Evolutionary conservation across 1,139 yeast species (phyloP), one percentile per base, ranked within the genome.

Genomic region (Ogataea hybrid): DNA sequence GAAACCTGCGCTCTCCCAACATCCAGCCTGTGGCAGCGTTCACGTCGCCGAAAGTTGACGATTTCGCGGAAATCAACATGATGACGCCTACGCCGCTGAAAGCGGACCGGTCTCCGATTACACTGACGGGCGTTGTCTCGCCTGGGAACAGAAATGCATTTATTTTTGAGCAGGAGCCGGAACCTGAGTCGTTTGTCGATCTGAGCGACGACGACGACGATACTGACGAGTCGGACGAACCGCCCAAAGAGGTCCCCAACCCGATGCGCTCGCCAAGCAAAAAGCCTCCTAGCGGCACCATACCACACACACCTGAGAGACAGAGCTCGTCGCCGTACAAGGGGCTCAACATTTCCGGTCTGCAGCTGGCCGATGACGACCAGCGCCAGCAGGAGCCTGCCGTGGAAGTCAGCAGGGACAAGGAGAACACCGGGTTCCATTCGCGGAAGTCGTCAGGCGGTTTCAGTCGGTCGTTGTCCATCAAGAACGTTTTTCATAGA

Each of bases 401-500:
- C 6, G 43, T 47, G 3, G 47, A 41, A 18, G 38, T 43, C 1
- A 17, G 22, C 14, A 46, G 34, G 17, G 45, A 46, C 16, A 46
- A 46, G 23, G 49, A 46, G 27, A 46, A 43, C 27, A 28, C 36
- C 3, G 42, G 47, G 29, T n/a, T 27, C 3, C 54, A 53, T 11
- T 44, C 56, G 6, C 39, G 49, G n/a, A 53, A 54, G 39, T 42
- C 49, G 21, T 47, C 52, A 2, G 56, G 54, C 8, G 57, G 55
- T 7, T 35, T 57, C 10, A 54, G 57, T 8, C 50, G 64, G 32
- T 57, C 64, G 8, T 31, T 59, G 4, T 56, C 63, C 0, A 32
- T 51, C 28, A 63, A 62, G 29, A 57, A 56, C 25, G 66, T 67
- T 34, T 59, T 68, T 37, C 54, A 53, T 15, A 55, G 64, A 35